Conservation (phyloP, 2,329 filamentous ascomycete species). For the Cordyceps farinosa region DNA sequence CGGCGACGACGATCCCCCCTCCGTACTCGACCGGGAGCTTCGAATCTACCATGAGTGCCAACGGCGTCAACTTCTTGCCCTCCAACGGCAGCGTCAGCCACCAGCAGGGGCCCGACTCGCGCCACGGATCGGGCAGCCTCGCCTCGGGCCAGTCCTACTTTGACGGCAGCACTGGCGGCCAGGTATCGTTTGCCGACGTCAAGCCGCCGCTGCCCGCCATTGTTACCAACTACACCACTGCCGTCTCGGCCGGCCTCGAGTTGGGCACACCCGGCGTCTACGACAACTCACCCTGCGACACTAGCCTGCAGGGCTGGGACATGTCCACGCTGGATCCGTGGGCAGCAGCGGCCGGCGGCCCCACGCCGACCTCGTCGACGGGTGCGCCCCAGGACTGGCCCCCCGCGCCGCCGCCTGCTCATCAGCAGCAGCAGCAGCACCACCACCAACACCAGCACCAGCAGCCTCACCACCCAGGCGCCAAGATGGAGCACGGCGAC, state of each 20-base stretch:
- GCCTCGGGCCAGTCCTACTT: slow-evolving; percentile 31
- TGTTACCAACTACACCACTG: slow-evolving; percentile 31
- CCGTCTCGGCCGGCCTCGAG: slow-evolving; percentile 30
- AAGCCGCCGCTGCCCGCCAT: slow-evolving; percentile 32
- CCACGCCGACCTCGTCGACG: slow-evolving; percentile 22
- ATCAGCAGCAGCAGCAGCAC: slow-evolving; percentile 16
- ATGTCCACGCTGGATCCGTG: slow-evolving; percentile 36
- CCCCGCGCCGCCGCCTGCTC: background rate
- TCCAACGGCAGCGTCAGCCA: slow-evolving; percentile 24
- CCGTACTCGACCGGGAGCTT: slow-evolving; percentile 46
- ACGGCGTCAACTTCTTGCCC: slow-evolving; percentile 32
- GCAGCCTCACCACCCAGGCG: background rate
- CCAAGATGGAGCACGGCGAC: slow-evolving; percentile 32
- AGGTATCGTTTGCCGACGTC: slow-evolving; percentile 31
- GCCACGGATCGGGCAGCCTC: slow-evolving; percentile 22
- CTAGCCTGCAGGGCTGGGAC: slow-evolving; percentile 36
- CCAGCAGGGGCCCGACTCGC: slow-evolving; percentile 15
- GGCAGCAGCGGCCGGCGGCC: slow-evolving; percentile 26
- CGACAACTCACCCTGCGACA: slow-evolving; percentile 32
- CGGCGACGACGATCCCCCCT: slow-evolving; percentile 46
- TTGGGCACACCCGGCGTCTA: slow-evolving; percentile 33
- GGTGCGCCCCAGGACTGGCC: slow-evolving; percentile 31
- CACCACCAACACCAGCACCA: slow-evolving; percentile 7
- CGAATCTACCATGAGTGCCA: slow-evolving; percentile 34
- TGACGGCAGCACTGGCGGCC: slow-evolving; percentile 25